phyloP scores from a whole-genome alignment of 495 filamentous ascomycete species.

The Xylaria castorea region DNA sequence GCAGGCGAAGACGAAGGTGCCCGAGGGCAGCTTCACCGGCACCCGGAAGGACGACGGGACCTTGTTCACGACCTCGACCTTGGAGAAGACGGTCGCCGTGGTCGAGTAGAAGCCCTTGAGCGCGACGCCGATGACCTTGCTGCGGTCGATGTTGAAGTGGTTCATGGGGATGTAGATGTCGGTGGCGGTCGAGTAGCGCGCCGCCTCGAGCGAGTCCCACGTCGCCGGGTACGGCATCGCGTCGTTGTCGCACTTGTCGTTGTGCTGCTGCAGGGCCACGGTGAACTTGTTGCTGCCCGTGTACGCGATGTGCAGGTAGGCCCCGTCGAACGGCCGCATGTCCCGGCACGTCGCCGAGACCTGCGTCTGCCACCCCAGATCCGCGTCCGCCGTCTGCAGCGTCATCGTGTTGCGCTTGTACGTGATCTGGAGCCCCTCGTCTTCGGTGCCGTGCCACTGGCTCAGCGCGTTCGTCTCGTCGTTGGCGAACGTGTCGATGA shows the following conservation, averaged over 20 bases:
- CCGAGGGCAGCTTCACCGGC: conserved; percentile 68
- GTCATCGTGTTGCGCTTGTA: conserved; percentile 59
- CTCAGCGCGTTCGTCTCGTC: conserved; percentile 65
- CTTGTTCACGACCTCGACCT: conserved; percentile 67
- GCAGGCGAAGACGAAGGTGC: conserved; percentile 68
- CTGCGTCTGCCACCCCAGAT: conserved; percentile 74
- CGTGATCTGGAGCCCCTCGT: conserved; percentile 63
- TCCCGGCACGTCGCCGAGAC: conserved; percentile 66
- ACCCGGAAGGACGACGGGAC: conserved; percentile 59
- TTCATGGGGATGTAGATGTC: conserved; percentile 78
- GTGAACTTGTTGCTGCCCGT: conserved; percentile 71
- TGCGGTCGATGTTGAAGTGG: conserved; percentile 72
- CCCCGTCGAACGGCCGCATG: conserved; percentile 60
- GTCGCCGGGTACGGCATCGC: conserved; percentile 74
- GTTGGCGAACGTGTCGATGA: conserved; percentile 71
- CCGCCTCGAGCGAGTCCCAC: conserved; percentile 75
- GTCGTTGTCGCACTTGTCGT: conserved; percentile 63
- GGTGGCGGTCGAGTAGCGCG: conserved; percentile 62
- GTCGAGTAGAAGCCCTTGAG: conserved; percentile 71
- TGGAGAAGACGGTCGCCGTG: conserved; percentile 59
- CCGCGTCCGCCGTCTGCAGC: conserved; percentile 69
- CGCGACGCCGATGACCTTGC: conserved; percentile 66
- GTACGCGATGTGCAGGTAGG: conserved; percentile 76
- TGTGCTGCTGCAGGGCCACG: conserved; percentile 76
- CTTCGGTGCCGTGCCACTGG: conserved; percentile 71